A percentile compares a stretch with the other conserved stretches of the same genome.
These are phyloP conservation scores for Tetracladium setigerum DNA, from an alignment of 495 filamentous ascomycete genomes.

Conservation along the genomic window DNA sequence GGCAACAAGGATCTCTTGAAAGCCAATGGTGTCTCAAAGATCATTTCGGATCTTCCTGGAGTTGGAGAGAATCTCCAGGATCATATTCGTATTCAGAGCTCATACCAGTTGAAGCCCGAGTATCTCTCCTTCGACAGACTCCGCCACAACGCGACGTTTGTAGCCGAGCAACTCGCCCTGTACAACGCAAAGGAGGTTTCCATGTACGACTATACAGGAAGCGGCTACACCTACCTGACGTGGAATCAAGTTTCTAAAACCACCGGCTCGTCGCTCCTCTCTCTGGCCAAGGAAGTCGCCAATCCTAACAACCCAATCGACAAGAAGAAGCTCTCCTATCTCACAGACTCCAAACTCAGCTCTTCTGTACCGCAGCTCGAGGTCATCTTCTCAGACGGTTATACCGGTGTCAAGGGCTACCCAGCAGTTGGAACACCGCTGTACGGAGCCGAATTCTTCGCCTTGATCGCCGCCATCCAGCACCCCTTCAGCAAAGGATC, in stretches of 20 bases:
- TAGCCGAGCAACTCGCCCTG: conserved; percentile 17
- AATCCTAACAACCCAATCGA: neutral
- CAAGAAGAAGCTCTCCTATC: conserved; percentile 16
- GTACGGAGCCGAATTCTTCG: conserved; percentile 30
- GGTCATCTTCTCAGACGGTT: conserved; percentile 25
- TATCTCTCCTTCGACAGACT: conserved; percentile 20
- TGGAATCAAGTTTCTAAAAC: conserved; percentile 4
- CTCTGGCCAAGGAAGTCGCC: conserved; percentile 11
- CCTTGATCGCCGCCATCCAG: conserved; percentile 30
- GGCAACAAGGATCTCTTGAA: conserved; percentile 23
- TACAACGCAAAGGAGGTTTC: conserved; percentile 11
- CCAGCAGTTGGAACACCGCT: conserved; percentile 18
- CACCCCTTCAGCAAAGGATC: conserved; percentile 45
- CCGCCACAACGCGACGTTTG: conserved; percentile 17
- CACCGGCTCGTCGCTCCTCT: conserved; percentile 1
- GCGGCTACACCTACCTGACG: conserved; percentile 19
- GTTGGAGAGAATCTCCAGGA: conserved; percentile 59
- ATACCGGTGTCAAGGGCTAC: conserved; percentile 27
- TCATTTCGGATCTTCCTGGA: conserved; percentile 45
- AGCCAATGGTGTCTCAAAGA: conserved; percentile 42
- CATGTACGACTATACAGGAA: conserved; percentile 22
- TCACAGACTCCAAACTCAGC: conserved; percentile 11
- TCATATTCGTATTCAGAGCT: conserved; percentile 31
- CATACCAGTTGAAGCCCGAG: conserved; percentile 18
- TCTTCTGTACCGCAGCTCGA: conserved; percentile 25